phyloP scores from a whole-genome alignment of 108 stramenopile species.

The Craspedostauros australis region DNA sequence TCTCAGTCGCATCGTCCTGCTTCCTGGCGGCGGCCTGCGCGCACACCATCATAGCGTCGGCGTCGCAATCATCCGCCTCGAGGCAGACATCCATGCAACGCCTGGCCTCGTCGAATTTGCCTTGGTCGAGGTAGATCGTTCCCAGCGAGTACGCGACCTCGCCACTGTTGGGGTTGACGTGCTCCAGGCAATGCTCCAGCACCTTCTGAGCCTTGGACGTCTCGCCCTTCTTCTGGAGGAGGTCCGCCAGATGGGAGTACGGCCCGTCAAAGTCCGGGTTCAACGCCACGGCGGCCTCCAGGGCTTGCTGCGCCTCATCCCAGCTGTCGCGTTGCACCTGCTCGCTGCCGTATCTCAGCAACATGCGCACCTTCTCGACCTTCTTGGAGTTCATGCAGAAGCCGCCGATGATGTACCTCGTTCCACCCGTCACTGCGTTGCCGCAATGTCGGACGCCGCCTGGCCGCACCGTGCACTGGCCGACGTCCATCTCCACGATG shows the following conservation, averaged over 20 bases:
- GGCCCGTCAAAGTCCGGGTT: slow-evolving; percentile 42
- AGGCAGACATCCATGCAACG: slow-evolving; percentile 28
- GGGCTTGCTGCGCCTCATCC: slow-evolving; percentile 14
- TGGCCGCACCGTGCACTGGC: slow-evolving; percentile 45
- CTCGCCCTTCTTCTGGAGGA: slow-evolving; percentile 9
- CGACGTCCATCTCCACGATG: slow-evolving; percentile 38
- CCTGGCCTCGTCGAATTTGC: slow-evolving; percentile 20
- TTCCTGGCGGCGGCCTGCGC: slow-evolving; percentile 14
- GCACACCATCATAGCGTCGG: slow-evolving; percentile 26
- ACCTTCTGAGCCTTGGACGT: slow-evolving; percentile 27
- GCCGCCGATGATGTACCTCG: slow-evolving; percentile 54
- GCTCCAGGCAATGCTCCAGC: slow-evolving; percentile 32
- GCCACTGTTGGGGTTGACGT: slow-evolving; percentile 32
- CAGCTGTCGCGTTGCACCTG: slow-evolving; percentile 1
- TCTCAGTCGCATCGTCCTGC: slow-evolving; percentile 14
- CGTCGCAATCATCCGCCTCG: slow-evolving; percentile 30
- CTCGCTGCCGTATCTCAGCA: slow-evolving; percentile 12
- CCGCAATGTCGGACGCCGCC: slow-evolving; percentile 52
- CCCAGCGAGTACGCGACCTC: slow-evolving; percentile 38
- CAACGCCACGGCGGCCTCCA: slow-evolving; percentile 40
- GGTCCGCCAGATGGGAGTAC: slow-evolving; percentile 26
- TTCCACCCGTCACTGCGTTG: slow-evolving; percentile 32
- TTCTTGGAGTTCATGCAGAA: slow-evolving; percentile 41
- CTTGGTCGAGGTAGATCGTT: slow-evolving; percentile 12
- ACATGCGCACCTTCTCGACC: slow-evolving; percentile 40